Conservation (phyloP, 2,329 filamentous ascomycete species). For the Ploettnerulaceae sp. region DNA sequence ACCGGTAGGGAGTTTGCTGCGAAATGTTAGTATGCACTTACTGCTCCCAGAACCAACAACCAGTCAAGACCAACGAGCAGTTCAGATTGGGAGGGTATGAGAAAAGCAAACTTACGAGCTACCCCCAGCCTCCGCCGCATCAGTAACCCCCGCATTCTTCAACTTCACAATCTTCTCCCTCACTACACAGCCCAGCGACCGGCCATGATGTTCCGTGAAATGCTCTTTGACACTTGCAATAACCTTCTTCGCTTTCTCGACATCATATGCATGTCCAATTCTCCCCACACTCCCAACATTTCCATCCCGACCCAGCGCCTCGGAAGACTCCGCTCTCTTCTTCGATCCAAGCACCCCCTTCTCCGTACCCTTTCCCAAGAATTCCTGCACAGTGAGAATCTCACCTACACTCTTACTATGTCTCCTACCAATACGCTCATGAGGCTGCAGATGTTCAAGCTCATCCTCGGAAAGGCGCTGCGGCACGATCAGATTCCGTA, state of each 20-base stretch:
- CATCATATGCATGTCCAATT: not conserved
- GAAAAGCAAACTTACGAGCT: not conserved
- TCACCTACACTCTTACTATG: no score
- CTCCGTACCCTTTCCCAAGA: no score
- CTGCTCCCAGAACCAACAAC: no score
- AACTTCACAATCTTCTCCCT: constrained; percentile 7
- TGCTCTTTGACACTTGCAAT: not conserved
- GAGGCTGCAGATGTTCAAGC: not conserved
- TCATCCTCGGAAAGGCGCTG: not conserved
- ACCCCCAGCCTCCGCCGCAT: constrained; percentile 4
- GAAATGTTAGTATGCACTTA: not conserved
- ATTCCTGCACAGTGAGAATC: no score
- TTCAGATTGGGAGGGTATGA: no score
- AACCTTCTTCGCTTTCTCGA: not conserved
- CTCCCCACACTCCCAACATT: not conserved
- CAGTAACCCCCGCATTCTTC: constrained; percentile 2
- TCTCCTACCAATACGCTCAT: not conserved
- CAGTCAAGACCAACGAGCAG: no score
- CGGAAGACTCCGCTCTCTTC: not conserved
- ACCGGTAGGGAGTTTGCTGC: not conserved
- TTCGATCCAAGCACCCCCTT: no score
- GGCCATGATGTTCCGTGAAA: not conserved
- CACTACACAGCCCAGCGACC: not conserved
- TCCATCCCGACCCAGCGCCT: not conserved
- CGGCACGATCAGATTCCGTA: not conserved